These are phyloP conservation scores for Flaveria brownii DNA, from an alignment of 129 eudicot genomes.

Conservation along the genomic window DNA sequence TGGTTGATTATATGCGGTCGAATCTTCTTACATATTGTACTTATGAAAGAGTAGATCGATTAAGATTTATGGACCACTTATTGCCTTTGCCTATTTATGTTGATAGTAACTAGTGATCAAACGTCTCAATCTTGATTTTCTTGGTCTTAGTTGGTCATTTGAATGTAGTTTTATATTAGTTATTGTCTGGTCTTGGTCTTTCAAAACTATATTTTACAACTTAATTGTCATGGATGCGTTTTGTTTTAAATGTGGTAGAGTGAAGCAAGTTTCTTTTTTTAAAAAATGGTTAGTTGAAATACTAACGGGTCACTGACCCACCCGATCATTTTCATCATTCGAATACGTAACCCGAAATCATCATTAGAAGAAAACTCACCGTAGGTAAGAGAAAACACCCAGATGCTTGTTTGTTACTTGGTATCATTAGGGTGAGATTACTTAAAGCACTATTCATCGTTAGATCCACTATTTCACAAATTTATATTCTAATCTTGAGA, in stretches of 20 bases:
- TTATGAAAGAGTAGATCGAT: not conserved
- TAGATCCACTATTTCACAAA: too few species aligned
- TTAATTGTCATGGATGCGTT: not conserved
- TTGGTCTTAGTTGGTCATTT: constrained; percentile 5
- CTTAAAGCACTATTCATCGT: too few species aligned
- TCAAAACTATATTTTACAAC: constrained; percentile 13
- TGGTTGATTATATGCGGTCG: not conserved
- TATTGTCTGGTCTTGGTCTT: constrained; percentile 13
- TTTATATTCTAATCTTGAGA: too few species aligned
- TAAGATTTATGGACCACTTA: not conserved
- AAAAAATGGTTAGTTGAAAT: too few species aligned
- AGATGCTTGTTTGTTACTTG: too few species aligned
- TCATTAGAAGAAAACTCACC: too few species aligned
- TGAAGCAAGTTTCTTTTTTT: not conserved
- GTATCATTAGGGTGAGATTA: too few species aligned
- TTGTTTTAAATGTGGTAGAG: not conserved
- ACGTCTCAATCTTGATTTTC: constrained; percentile 14
- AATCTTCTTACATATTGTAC: not conserved
- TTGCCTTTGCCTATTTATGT: constrained; percentile 2
- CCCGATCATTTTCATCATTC: too few species aligned
- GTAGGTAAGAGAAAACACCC: too few species aligned
- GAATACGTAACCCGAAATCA: too few species aligned
- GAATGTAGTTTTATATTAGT: not conserved
- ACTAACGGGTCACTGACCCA: too few species aligned
- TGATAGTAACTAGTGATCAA: constrained; percentile 16